Conservation (phyloP, 768 basidiomycete species). For the Boletus vermiculosoides region DNA sequence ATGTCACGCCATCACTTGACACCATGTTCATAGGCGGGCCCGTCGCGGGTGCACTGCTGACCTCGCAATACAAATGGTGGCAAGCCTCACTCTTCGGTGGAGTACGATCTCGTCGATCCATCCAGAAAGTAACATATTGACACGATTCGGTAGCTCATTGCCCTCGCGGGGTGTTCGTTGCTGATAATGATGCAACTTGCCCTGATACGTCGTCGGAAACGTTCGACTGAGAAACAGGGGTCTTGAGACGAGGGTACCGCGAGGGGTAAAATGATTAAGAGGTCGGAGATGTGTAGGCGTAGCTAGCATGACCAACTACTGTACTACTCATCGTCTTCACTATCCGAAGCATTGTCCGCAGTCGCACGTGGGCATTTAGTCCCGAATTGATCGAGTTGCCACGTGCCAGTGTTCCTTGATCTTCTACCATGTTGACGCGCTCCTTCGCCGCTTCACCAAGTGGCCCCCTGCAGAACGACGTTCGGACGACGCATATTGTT, state of each 20-base stretch:
- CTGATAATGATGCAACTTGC: slow-evolving; percentile 10
- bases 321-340: too few species aligned
- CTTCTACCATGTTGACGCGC: too few species aligned
- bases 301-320: background rate
- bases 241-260: background rate
- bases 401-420: too few species aligned
- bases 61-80: slow-evolving; percentile 55
- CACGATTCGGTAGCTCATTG: slow-evolving; percentile 6
- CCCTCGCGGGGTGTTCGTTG: slow-evolving; percentile 5
- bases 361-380: too few species aligned
- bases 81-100: slow-evolving; percentile 51
- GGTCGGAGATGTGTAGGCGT: background rate
- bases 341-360: too few species aligned
- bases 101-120: slow-evolving; percentile 15
- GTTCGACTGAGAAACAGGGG: background rate
- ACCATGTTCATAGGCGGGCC: slow-evolving; percentile 42
- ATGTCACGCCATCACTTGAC: background rate
- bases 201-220: background rate
- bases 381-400: too few species aligned
- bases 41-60: slow-evolving; percentile 53
- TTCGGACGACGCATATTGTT: too few species aligned
- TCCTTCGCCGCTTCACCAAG: too few species aligned
- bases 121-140: background rate
- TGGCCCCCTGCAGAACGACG: too few species aligned
- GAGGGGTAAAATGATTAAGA: background rate